These are phyloP conservation scores for Colletotrichum horii DNA, from an alignment of 2,329 filamentous ascomycete genomes.

Conservation along the genomic window DNA sequence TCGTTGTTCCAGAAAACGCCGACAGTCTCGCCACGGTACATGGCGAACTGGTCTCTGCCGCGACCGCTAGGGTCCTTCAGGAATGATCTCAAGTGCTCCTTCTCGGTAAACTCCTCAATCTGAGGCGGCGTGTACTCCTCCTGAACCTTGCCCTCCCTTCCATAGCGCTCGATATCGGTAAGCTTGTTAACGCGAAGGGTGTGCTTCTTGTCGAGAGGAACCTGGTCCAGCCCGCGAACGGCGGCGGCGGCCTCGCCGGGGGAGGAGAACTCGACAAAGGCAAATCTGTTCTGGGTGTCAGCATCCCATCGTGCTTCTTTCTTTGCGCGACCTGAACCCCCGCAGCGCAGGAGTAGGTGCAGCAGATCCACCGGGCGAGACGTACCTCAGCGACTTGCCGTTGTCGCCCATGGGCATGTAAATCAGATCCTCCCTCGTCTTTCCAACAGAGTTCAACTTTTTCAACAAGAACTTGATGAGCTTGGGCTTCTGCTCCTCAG, in stretches of 20 bases:
- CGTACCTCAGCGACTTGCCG: slow-evolving; percentile 84
- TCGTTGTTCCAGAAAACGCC: slow-evolving; percentile 99
- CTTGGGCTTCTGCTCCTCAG: slow-evolving; percentile 89
- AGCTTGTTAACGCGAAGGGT: slow-evolving; percentile 96
- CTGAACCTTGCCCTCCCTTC: slow-evolving; percentile 89
- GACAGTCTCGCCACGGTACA: slow-evolving; percentile 91
- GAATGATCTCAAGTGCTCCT: slow-evolving; percentile 95
- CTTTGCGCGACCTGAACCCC: not conserved
- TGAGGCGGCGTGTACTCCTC: slow-evolving; percentile 86
- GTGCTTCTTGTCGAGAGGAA: slow-evolving; percentile 95
- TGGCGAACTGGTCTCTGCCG: slow-evolving; percentile 92
- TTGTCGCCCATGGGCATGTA: slow-evolving; percentile 93
- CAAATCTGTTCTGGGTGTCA: slow-evolving; percentile 67
- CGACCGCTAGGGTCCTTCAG: slow-evolving; percentile 80
- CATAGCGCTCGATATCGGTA: slow-evolving; percentile 96
- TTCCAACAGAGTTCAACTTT: slow-evolving; percentile 87
- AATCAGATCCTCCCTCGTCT: slow-evolving; percentile 83
- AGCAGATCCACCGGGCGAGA: slow-evolving; percentile 23
- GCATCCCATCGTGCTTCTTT: not conserved
- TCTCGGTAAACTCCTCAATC: slow-evolving; percentile 85
- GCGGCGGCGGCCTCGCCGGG: slow-evolving; percentile 88
- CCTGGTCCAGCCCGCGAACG: slow-evolving; percentile 84
- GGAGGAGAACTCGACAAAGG: slow-evolving; percentile 95
- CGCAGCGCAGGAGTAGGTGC: not conserved
- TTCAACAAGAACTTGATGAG: slow-evolving; percentile 95